Conservation (phyloP, 192 early-diverging fungal genomes). For the Oehlia diaphana region DNA sequence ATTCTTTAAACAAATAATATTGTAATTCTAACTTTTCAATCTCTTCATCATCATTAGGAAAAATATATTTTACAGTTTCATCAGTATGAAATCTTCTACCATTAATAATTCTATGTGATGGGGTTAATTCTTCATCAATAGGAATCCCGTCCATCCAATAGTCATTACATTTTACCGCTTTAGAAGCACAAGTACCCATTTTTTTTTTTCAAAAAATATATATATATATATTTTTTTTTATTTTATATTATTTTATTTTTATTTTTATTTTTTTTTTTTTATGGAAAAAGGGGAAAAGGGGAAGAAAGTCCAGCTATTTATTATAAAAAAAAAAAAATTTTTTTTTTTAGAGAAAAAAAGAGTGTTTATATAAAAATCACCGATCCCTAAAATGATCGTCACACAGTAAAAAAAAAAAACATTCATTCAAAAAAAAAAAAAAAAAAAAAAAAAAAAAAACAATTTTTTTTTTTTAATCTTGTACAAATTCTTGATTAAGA, state of each 20-base stretch:
- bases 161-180: background rate
- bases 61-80: background rate
- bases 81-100: background rate
- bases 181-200: background rate
- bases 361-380: too few species aligned
- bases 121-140: background rate
- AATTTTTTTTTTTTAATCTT: too few species aligned
- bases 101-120: background rate
- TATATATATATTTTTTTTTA: background rate
- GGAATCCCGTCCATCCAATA: background rate
- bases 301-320: too few species aligned
- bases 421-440: too few species aligned
- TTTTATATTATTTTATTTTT: background rate
- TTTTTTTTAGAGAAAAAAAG: too few species aligned
- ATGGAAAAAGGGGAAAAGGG: too few species aligned
- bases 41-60: constrained; percentile 3
- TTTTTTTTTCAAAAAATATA: background rate
- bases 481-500: too few species aligned
- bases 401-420: too few species aligned
- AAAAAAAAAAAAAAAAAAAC: too few species aligned
- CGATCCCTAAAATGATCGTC: too few species aligned
- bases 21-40: background rate
- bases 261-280: background rate
- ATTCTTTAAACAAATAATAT: background rate
- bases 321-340: too few species aligned